Conservation (phyloP, 2,329 filamentous ascomycete genomes). For the Chaetomiaceae sp. region DNA sequence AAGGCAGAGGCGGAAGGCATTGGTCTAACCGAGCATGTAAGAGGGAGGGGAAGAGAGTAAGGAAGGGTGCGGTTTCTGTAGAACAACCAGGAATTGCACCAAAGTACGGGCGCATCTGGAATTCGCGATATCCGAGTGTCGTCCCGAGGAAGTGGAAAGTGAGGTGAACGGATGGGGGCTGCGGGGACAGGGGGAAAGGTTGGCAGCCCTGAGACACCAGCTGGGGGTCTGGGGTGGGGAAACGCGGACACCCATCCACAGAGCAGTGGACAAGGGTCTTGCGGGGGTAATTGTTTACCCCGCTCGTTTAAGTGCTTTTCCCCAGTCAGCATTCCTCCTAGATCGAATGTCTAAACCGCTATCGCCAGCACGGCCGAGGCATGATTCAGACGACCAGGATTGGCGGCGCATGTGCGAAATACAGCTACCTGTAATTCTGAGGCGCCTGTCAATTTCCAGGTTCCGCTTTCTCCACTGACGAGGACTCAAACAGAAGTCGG, state of each 20-base stretch:
- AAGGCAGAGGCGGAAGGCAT: neutral
- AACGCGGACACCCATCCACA: neutral
- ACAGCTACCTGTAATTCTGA: too few species aligned
- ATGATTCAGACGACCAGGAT: too few species aligned
- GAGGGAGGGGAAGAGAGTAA: neutral
- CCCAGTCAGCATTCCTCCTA: neutral
- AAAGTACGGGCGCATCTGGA: neutral
- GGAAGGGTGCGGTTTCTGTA: slow-evolving; percentile 1
- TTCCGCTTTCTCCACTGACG: too few species aligned
- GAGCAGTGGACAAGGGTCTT: neutral
- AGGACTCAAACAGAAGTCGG: too few species aligned
- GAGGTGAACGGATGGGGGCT: neutral
- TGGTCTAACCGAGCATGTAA: neutral
- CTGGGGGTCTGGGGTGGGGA: neutral
- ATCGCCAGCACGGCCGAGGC: too few species aligned
- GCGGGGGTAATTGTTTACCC: slow-evolving; percentile 22
- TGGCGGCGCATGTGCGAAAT: too few species aligned
- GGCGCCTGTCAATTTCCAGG: too few species aligned
- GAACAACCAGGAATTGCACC: neutral
- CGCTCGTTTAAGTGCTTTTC: slow-evolving; percentile 15
- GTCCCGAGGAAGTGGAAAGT: neutral
- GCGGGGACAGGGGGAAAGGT: neutral
- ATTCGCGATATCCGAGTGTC: neutral
- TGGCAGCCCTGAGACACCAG: neutral
- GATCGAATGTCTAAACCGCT: too few species aligned